These are phyloP conservation scores for Arthrobotrys sphaeroides DNA, from an alignment of 2,329 filamentous ascomycete species.

Conservation along the genomic window DNA sequence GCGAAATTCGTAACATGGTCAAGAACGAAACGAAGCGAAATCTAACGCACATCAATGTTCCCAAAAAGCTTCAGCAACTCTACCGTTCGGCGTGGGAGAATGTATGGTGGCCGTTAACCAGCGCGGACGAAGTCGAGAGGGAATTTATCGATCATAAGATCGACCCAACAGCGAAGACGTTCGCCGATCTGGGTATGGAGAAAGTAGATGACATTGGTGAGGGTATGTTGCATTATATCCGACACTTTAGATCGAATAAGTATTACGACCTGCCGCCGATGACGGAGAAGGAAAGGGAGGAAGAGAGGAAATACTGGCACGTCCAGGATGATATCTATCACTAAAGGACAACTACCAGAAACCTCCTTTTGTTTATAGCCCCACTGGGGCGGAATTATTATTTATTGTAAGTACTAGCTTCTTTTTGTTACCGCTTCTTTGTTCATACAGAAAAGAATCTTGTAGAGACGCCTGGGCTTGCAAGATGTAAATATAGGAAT, in stretches of 20 bases:
- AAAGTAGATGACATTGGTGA: conserved; percentile 80
- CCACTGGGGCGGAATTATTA: background rate
- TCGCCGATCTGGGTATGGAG: conserved; percentile 90
- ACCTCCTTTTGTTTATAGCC: conserved; percentile 5
- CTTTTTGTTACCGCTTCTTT: conserved; percentile 26
- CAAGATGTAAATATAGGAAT: conserved; percentile 50
- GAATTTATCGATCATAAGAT: conserved; percentile 94
- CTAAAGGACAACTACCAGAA: conserved; percentile 4
- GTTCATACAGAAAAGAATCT: conserved; percentile 23
- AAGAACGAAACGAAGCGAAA: conserved; percentile 92
- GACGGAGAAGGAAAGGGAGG: conserved; percentile 90
- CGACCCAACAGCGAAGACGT: conserved; percentile 90
- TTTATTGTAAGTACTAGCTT: conserved; percentile 45
- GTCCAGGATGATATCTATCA: conserved; percentile 75
- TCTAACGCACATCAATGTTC: conserved; percentile 89
- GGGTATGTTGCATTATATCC: conserved; percentile 85
- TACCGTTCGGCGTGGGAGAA: conserved; percentile 76
- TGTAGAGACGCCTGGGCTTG: conserved; percentile 15
- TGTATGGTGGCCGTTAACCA: conserved; percentile 88
- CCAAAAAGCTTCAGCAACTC: conserved; percentile 81
- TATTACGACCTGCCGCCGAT: conserved; percentile 94
- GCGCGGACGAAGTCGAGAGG: conserved; percentile 84
- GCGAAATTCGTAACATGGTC: conserved; percentile 84
- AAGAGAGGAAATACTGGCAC: conserved; percentile 97
- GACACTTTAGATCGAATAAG: conserved; percentile 77